phyloP scores from a whole-genome alignment of 768 basidiomycete species.

The Boletus edulis region DNA sequence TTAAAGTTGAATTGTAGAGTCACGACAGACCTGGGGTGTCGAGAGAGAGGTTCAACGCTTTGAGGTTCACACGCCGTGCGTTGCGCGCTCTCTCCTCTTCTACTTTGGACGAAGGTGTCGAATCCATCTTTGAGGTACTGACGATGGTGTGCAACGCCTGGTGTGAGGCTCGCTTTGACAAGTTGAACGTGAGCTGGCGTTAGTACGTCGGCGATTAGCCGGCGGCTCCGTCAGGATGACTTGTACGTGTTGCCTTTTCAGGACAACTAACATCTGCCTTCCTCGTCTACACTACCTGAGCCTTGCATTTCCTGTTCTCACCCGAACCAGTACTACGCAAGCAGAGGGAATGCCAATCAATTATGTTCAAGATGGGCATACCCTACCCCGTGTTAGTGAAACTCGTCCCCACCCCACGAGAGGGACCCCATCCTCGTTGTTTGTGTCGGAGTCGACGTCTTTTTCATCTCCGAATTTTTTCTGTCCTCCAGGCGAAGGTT shows the following conservation, averaged over 20 bases:
- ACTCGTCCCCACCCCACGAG: not conserved
- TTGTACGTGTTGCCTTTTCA: constrained; percentile 13
- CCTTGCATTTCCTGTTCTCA: too few relatives aligned
- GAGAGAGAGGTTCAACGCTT: constrained; percentile 51
- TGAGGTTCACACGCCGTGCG: constrained; percentile 57
- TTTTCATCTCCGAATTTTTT: constrained; percentile 29
- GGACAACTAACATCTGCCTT: not conserved
- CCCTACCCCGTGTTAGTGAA: not conserved
- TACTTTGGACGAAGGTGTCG: constrained; percentile 29
- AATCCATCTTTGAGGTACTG: constrained; percentile 20
- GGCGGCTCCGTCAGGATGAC: not conserved
- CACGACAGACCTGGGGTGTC: constrained; percentile 44
- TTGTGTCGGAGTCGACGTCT: constrained; percentile 22
- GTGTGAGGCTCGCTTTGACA: not conserved
- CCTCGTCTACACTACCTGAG: not conserved
- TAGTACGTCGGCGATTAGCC: constrained; percentile 8
- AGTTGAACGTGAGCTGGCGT: not conserved
- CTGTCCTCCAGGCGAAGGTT: constrained; percentile 13
- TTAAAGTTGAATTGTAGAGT: not conserved
- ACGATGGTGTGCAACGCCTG: not conserved
- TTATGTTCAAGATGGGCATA: not conserved
- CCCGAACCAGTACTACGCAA: too few relatives aligned
- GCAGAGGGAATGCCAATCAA: too few relatives aligned
- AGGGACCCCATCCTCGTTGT: not conserved
- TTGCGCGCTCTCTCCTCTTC: constrained; percentile 55